Evolutionary conservation across 345 rosid species (phyloP), one percentile per base, ranked within the genome.

Genomic region (Draba incana): DNA sequence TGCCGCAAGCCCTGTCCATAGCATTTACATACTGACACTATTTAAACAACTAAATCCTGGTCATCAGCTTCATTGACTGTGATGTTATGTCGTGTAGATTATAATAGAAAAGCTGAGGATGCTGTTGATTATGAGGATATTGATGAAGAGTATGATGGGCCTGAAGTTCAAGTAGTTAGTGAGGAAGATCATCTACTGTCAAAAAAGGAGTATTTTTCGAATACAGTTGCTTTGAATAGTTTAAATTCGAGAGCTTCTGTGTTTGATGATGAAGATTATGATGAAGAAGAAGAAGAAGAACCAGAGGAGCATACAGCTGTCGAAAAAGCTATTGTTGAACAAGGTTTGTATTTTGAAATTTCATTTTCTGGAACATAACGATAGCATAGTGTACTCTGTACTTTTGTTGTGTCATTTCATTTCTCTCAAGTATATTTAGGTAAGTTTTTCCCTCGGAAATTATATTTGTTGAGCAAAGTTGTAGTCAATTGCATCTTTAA

Each of bases 131-230:
- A 89, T 74, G 95, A 91, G 75, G 98, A 94, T 81, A 74, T 94
- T 69, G 99, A 94, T 64, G 99, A 94, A 83, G 87, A 85, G 72
- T 94, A 91, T 45, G 99, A 94, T 64, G 96, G 96, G 14, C 96
- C 92, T 3, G 98, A 94, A 82, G 80, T 76, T 75, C 90, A 89
- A 71, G 86, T 80, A 75, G 87, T 79, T 24, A 76, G 79, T 10
- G 98, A 91, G 83, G 99, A 89, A 82, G 97, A 87, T 65, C 80
- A 84, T 77, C 76, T 89, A 70, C 82, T 90, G 63, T 85, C 96
- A 33, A 84, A 82, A 69, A 87, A 80, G 74, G 87, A 85, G 31
- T 91, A 79, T 79, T 78, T 89, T 70, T 69, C 84, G 55, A 78
- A 88, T 44, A 77, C 78, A 59, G 79, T 81, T 78, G 74, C 92